Evolutionary conservation across 768 basidiomycete species (phyloP), one percentile per base, ranked within the genome.

Genomic region (Botryobasidium botryosum): DNA sequence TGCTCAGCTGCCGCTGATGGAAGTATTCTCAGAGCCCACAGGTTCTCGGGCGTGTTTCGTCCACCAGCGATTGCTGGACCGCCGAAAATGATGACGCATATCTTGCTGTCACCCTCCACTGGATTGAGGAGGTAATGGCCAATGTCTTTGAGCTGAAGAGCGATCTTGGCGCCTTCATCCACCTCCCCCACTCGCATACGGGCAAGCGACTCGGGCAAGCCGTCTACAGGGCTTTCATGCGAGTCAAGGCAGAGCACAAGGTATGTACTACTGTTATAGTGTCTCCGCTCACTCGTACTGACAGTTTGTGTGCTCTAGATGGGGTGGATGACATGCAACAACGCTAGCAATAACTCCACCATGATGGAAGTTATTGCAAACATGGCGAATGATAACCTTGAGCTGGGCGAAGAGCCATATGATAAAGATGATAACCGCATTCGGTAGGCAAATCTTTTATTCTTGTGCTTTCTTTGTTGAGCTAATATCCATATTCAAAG

Each of bases 61-160:
- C 61, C 6, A 68, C 64, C 3, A 62, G 62, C 50, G 60, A 68
- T 51, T 62, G 56, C 12, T 67, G 65, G 66, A 63, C 64, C 39
- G 65, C 65, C 2, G 40, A 28, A 6, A 66, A 62, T 47, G 47
- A 50, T 1, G 63, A 67, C 51, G 57, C 52, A 1, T 68, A 68
- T 50, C 63, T 63, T 50, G 64, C 58, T 0, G 59, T 64, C 4
- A 68, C 60, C 0, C 62, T 56, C 1, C 62, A 64, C 41, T 68
- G 65, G 63, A 61, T 65, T 35, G 60, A 65, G 26, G 60, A 64
- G 49, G 36, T 12, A 6, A 10, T 32, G 23, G 46, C 52, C 6
- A 47, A 49, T 0, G 36, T 52, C 6, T 66, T 61, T 62, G 44
- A 54, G 23, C 32, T 60, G 6, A 38, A 61, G 17, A 52, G 44